Evolutionary conservation across 2,329 filamentous ascomycete genomes (phyloP), one percentile per base, ranked within the genome.

Genomic region (Clarireedia sp.): DNA sequence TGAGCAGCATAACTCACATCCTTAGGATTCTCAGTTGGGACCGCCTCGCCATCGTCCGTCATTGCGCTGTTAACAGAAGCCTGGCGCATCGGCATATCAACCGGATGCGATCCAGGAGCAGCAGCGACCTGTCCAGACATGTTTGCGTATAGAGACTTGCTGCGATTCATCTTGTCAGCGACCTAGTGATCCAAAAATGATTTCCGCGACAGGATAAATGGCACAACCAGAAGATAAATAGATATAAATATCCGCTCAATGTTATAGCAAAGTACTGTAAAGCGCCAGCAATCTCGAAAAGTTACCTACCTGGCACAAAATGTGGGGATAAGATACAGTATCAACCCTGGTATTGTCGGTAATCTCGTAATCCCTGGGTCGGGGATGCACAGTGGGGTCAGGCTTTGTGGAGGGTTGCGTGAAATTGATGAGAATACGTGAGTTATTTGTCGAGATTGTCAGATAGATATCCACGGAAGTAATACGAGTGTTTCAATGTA

Each of bases 41-140:
- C 60, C 16, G 67, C 64, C 55, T 65, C 63, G 10, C 67, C 66
- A 54, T 65, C 63, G 14, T 68, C 66, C 48, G 62, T 65, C 56
- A 60, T 48, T 3, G 57, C 60, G 47, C 61, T 64, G n/a, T 57
- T 57, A 6, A 57, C 56, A 9, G 64, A 65, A 16, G 59, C 51
- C 45, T 67, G 62, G 16, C 67, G 59, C 26, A 60, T 56, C 1
- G 66, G 66, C 60, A 68, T 59, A 17, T 59, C 59, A 6, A 59
- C 61, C 19, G 63, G 60, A 41, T 64, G 58, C 14, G 62, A 62
- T 21, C 63, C 64, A 19, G 64, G 60, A 37, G 61, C 46, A n/a
- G 60, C 62, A 45, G 64, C 47, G 29, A 52, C 48, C 58, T 60
- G 45, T 44, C 61, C 58, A 36, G 62, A 60, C 64, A 66, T 66